These are phyloP conservation scores for Aspergillus persii DNA, from an alignment of 2,329 filamentous ascomycete species.

Conservation along the genomic window DNA sequence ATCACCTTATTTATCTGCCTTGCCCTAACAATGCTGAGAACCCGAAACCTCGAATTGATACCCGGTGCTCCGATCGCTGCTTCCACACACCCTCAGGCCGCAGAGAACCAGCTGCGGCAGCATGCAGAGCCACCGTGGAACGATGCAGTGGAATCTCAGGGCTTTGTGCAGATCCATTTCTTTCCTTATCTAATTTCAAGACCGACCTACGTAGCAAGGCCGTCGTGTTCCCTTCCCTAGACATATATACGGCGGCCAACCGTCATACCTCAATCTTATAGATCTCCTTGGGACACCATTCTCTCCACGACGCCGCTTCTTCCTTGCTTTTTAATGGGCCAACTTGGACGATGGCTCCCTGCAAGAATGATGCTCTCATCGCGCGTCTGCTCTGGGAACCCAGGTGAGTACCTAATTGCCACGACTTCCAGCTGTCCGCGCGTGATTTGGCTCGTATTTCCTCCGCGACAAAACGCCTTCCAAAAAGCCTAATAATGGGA, in stretches of 20 bases:
- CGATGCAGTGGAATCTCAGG: background rate
- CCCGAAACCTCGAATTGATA: background rate
- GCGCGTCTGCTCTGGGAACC: conserved; percentile 33
- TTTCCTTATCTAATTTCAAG: background rate
- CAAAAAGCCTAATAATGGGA: background rate
- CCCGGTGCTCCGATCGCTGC: background rate
- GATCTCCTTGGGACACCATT: background rate
- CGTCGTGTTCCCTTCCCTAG: background rate
- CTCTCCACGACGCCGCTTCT: background rate
- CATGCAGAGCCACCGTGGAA: conserved; percentile 8
- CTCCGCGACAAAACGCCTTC: background rate
- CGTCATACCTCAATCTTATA: background rate
- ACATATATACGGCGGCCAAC: background rate
- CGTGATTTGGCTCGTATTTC: background rate
- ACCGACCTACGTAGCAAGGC: background rate
- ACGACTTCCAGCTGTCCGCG: background rate
- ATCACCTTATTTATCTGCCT: background rate
- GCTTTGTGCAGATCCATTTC: background rate
- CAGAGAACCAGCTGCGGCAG: background rate
- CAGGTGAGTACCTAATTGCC: conserved; percentile 23
- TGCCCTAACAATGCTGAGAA: background rate
- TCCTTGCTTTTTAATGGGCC: background rate
- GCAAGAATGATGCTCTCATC: conserved; percentile 22
- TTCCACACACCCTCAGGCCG: background rate
- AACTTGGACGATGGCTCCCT: conserved; percentile 15